Percentiles rank a stretch among this genome's conserved stretches.
These are phyloP conservation scores for Auriculariales sp. DNA, from an alignment of 768 basidiomycete genomes.

Conservation along the genomic window DNA sequence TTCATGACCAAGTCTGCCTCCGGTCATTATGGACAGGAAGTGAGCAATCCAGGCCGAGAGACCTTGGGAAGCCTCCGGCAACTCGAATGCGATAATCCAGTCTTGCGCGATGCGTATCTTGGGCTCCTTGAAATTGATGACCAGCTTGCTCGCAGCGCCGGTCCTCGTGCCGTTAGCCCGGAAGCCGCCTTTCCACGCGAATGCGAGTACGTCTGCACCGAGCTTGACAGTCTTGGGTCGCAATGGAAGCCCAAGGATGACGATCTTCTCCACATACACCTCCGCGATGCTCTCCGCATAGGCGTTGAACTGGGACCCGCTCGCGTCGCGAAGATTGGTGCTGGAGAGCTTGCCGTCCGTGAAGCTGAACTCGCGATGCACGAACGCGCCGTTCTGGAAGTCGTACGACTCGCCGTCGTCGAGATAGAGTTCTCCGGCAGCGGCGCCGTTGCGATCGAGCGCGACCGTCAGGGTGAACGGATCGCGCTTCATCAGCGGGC, in stretches of 20 bases:
- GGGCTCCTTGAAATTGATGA: slow-evolving; percentile 72
- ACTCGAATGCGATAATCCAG: slow-evolving; percentile 36
- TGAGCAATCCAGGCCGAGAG: no score
- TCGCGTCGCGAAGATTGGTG: slow-evolving; percentile 36
- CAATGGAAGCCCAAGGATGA: slow-evolving; percentile 54
- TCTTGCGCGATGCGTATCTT: slow-evolving; percentile 39
- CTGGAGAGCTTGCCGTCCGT: slow-evolving; percentile 31
- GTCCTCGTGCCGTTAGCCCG: slow-evolving; percentile 44
- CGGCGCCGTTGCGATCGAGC: slow-evolving; percentile 40
- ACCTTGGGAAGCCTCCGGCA: no score
- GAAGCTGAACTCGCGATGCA: slow-evolving; percentile 58
- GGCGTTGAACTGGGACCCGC: slow-evolving; percentile 36
- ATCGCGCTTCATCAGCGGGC: slow-evolving; percentile 77
- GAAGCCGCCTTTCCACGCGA: slow-evolving; percentile 50
- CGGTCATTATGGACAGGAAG: no score
- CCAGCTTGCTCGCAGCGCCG: slow-evolving; percentile 50
- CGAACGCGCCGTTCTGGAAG: slow-evolving; percentile 60
- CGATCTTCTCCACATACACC: slow-evolving; percentile 71
- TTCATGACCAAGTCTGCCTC: no score
- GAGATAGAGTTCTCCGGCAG: slow-evolving; percentile 79
- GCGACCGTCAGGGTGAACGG: slow-evolving; percentile 87
- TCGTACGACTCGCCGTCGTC: slow-evolving; percentile 84
- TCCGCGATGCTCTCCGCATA: slow-evolving; percentile 51
- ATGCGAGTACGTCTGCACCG: slow-evolving; percentile 36
- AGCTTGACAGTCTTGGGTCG: slow-evolving; percentile 47